phyloP scores from a whole-genome alignment of 495 filamentous ascomycete genomes.

The Xylaria bambusicola region DNA sequence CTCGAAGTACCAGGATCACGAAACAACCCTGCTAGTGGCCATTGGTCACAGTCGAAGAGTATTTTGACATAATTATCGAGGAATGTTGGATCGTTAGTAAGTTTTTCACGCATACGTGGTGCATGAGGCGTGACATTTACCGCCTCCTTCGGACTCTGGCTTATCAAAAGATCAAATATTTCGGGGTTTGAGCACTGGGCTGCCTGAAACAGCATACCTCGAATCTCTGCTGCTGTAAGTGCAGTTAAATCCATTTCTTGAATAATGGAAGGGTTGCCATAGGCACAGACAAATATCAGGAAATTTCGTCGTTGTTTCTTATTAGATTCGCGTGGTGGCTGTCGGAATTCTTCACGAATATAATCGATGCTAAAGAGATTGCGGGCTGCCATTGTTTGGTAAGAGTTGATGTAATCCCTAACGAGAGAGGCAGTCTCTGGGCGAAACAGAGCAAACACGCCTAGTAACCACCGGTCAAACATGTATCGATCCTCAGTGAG shows the following conservation, averaged over 20 bases:
- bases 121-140: neutral
- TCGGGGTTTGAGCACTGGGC: neutral
- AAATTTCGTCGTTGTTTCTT: neutral
- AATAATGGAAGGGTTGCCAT: neutral
- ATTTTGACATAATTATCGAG: neutral
- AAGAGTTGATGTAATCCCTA: neutral
- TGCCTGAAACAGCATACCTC: neutral
- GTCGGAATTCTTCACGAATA: constrained; percentile 1
- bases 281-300: neutral
- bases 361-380: neutral
- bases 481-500: neutral
- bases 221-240: neutral
- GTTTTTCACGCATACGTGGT: neutral
- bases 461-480: constrained; percentile 2
- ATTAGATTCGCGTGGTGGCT: neutral
- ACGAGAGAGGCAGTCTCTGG: neutral
- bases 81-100: neutral
- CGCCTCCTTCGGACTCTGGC: neutral
- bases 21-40: neutral
- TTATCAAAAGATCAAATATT: neutral
- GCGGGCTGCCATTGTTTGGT: neutral
- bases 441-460: neutral
- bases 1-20: neutral
- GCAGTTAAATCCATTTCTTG: constrained; percentile 3
- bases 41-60: neutral